A percentile compares a stretch with the other conserved stretches of the same genome.
phyloP scores from a whole-genome alignment of 495 filamentous ascomycete species.

The Clohesyomyces aquaticus region DNA sequence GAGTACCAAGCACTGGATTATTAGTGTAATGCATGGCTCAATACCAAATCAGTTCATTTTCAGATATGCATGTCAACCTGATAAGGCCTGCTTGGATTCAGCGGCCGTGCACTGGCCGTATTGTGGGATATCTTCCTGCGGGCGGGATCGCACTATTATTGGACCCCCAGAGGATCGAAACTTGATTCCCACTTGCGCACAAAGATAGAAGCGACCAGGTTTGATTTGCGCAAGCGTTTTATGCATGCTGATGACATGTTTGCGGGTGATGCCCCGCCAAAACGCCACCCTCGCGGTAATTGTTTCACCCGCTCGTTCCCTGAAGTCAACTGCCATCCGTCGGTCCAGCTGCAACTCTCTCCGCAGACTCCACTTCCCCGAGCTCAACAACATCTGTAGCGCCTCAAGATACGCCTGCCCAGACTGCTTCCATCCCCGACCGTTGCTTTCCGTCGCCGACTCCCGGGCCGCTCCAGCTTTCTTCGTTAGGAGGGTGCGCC shows the following conservation, averaged over 20 bases:
- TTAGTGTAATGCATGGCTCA: not conserved
- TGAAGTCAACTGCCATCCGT: constrained; percentile 2
- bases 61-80: too few species aligned
- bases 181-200: not conserved
- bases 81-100: too few species aligned
- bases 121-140: too few species aligned
- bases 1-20: not conserved
- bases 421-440: constrained; percentile 1
- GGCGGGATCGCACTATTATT: too few species aligned
- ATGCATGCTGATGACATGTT: not conserved
- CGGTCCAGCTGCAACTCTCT: constrained; percentile 17
- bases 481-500: not conserved
- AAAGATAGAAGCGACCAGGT: too few species aligned
- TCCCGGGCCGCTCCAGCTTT: constrained; percentile 3
- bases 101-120: too few species aligned
- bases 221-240: not conserved
- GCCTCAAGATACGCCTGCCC: constrained; percentile 13
- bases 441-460: not conserved
- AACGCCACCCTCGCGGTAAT: constrained; percentile 10
- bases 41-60: not conserved
- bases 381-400: constrained; percentile 30
- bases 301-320: constrained; percentile 15
- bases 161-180: not conserved
- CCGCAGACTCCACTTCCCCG: constrained; percentile 19
- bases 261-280: constrained; percentile 11